Evolutionary conservation across 768 basidiomycete genomes (phyloP), one percentile per base, ranked within the genome.

Genomic region (Agrocybe pediades): DNA sequence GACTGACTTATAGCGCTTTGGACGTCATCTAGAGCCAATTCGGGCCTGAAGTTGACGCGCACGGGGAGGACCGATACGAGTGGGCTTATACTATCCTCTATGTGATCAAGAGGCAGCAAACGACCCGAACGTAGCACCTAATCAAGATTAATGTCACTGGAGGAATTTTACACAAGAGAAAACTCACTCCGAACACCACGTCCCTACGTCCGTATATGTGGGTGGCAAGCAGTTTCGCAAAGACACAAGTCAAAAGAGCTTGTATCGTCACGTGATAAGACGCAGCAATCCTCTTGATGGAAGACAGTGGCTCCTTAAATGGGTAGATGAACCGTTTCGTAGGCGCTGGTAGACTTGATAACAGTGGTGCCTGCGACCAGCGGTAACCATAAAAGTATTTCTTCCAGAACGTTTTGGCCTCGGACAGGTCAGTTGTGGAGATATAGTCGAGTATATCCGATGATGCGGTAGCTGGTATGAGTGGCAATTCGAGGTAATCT

Each of bases 91-190:
- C 66, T 67, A 24, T 43, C 51, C 47, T 71, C 68, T 19, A 70
- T 61, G 30, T 63, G 49, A 23, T 67, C 63, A 30, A 70, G 46
- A n/a, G 68, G 66, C 2, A 70, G 55, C n/a, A 73, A 53, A 16
- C 71, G 61, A 4, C 71, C 71, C 19, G 71, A 73, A 41, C 71
- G 70, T 25, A 73, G 66, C 9, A 70, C 64, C 71, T 73, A 46
- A n/a, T 41, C 2, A 41, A 48, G 24, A 44, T 26, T 21, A 33
- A 45, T 13, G 26, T 51, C 23, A 45, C n/a, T 45, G 19, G 30
- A 40, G 15, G 21, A 21, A 25, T 17, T 21, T 15, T 16, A 24
- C 13, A 44, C n/a, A 46, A 19, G 20, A 48, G 26, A 46, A n/a
- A 2, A 67, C 71, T 29, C 46, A 72, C 71, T 9, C 71, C 71